These are phyloP conservation scores for Eucalyptus pauciflora DNA, from an alignment of 345 rosid species.

Conservation along the genomic window DNA sequence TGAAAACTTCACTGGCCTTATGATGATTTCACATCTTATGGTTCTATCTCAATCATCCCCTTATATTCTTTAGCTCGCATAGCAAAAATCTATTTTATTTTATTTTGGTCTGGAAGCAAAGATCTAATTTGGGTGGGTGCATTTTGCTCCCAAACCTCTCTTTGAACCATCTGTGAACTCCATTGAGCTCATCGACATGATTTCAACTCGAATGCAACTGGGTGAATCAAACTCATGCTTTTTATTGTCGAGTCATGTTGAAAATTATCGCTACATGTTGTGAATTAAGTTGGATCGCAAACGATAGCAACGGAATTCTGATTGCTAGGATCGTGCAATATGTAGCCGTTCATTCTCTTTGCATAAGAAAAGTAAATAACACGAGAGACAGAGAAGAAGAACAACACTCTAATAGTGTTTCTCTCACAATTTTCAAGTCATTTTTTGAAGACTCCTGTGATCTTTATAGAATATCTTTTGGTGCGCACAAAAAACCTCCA, in stretches of 20 bases:
- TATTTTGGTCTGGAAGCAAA: background rate
- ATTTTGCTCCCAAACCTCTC: background rate
- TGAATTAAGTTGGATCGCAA: background rate
- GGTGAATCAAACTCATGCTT: background rate
- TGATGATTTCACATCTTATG: background rate
- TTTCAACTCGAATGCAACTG: too few relatives aligned
- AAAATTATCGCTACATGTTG: background rate
- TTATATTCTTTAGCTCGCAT: background rate
- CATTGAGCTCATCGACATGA: background rate
- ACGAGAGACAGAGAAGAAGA: too few relatives aligned
- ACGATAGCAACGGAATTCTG: fast-evolving
- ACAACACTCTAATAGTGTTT: too few relatives aligned
- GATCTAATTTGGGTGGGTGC: background rate
- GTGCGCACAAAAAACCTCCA: background rate
- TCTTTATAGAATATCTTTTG: background rate
- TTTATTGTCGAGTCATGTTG: background rate
- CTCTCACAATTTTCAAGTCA: background rate
- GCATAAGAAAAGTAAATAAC: background rate
- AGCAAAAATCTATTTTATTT: background rate
- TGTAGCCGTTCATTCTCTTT: background rate
- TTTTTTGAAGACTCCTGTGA: background rate
- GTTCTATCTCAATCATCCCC: background rate
- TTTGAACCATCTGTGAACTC: background rate
- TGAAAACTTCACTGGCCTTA: background rate
- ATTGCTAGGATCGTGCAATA: background rate